Conservation (phyloP, 345 rosid genomes). For the Eucalyptus erythrocorys region DNA sequence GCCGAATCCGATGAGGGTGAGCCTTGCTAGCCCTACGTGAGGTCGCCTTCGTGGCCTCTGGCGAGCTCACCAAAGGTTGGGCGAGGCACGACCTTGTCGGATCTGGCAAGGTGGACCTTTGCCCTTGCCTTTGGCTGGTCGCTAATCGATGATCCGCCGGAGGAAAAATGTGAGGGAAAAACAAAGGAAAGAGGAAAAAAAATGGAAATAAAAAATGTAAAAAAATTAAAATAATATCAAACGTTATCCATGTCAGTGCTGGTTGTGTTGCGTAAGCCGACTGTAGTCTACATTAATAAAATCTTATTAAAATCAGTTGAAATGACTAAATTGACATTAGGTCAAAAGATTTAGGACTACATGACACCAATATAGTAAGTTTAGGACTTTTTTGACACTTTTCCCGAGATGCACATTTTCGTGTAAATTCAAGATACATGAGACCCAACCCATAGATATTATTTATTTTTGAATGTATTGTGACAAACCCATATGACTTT, state of each 20-base stretch:
- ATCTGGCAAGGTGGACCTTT: rapidly evolving
- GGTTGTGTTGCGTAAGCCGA: rapidly evolving
- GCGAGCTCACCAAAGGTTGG: no score
- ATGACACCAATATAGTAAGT: rapidly evolving
- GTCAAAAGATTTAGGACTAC: rapidly evolving
- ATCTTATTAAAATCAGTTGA: rapidly evolving
- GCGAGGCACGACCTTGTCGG: no score
- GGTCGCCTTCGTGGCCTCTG: rapidly evolving
- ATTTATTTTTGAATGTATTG: background rate
- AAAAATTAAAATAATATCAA: no score
- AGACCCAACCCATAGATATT: background rate
- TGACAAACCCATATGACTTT: background rate
- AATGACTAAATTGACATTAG: no score
- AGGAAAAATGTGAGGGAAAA: no score
- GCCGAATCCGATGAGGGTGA: rapidly evolving
- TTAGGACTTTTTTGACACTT: background rate
- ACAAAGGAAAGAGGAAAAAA: no score
- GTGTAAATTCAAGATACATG: background rate
- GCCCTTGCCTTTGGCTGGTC: rapidly evolving
- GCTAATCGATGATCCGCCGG: rapidly evolving
- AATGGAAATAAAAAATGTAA: no score
- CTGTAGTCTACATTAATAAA: no score
- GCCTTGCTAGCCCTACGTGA: rapidly evolving
- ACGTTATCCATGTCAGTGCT: rapidly evolving
- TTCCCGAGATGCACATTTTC: background rate